Base-by-base conservation (phyloP, 1,284 basidiomycete species). In the Mycosarcoma maydis region DNA sequence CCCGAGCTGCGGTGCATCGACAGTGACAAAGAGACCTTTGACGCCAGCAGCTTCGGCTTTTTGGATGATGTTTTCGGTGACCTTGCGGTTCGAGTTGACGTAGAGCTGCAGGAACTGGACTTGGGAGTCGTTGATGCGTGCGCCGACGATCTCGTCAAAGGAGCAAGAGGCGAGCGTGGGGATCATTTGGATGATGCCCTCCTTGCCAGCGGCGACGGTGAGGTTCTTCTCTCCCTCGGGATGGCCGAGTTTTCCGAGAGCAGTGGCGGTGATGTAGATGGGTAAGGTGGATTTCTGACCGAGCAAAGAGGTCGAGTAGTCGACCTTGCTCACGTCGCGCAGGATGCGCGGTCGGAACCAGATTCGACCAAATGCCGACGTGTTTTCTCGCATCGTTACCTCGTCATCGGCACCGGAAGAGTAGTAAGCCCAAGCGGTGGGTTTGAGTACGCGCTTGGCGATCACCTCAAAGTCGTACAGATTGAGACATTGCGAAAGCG, bases 291-390 rank as follows among this genome's bases (percentile, higher is more conserved):
- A 61, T 27, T 68, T 69, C 29, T 66, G 59, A 24, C 75, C 72
- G 6, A 76, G 61, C 2, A 76, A 41, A 9, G 52, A 56, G 22
- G 75, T 71, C 17, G 61, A 68, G 27, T 86, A 94, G 82, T 96
- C 90, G 14, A 96, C 89, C 4, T 85, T 85, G 10, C 87, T 87
- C 10, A 97, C 92, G 76, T 96, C 88, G 22, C 92, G 87, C 9
- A 97, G 84, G 37, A 97, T 86, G 14, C 92, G 87, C 11, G 94
- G 94, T 16, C 94, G 87, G 85, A 97, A 96, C 93, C 94, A 97
- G 73, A 97, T 86, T 52, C 91, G 90, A 87, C 90, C 92, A 80
- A 90, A 97, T 0, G 92, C 92, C 43, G 88, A 86, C 56, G 90
- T 90, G 79, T 96, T 96, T 82, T 97, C 93, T 22, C 93, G 86